phyloP scores from a whole-genome alignment of 495 filamentous ascomycete species.

The Chaetomium cochliodes region DNA sequence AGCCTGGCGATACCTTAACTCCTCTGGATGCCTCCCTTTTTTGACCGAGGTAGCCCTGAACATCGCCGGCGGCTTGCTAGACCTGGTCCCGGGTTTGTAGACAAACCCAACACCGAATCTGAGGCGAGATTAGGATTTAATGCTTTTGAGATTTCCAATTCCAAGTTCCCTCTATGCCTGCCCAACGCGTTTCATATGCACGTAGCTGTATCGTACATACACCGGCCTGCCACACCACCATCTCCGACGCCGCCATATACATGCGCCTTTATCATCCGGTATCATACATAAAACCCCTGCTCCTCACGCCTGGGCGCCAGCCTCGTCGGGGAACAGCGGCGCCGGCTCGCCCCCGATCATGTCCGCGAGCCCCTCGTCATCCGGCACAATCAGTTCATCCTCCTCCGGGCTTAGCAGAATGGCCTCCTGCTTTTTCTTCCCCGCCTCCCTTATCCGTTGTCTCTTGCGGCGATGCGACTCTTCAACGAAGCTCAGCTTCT shows the following conservation, averaged over 20 bases:
- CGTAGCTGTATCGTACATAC: background rate
- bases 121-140: background rate
- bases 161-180: background rate
- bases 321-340: constrained; percentile 26
- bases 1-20: constrained; percentile 11
- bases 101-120: no score
- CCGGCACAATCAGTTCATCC: constrained; percentile 11
- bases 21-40: constrained; percentile 12
- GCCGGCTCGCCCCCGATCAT: constrained; percentile 38
- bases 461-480: constrained; percentile 22
- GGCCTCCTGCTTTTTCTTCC: constrained; percentile 22
- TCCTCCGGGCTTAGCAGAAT: constrained; percentile 23
- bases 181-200: background rate
- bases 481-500: constrained; percentile 32
- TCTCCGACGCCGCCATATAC: background rate
- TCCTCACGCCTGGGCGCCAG: background rate
- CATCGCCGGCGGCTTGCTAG: constrained; percentile 56
- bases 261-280: background rate
- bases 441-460: constrained; percentile 27
- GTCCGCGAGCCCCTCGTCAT: constrained; percentile 31
- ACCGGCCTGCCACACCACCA: background rate
- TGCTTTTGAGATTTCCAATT: background rate
- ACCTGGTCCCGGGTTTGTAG: constrained; percentile 70
- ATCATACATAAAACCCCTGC: constrained; percentile 11
- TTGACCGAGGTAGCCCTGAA: constrained; percentile 47